A percentile compares a stretch with the other conserved stretches of the same genome.
phyloP scores from a whole-genome alignment of 306 rosid species.

The Vicia sativa region DNA sequence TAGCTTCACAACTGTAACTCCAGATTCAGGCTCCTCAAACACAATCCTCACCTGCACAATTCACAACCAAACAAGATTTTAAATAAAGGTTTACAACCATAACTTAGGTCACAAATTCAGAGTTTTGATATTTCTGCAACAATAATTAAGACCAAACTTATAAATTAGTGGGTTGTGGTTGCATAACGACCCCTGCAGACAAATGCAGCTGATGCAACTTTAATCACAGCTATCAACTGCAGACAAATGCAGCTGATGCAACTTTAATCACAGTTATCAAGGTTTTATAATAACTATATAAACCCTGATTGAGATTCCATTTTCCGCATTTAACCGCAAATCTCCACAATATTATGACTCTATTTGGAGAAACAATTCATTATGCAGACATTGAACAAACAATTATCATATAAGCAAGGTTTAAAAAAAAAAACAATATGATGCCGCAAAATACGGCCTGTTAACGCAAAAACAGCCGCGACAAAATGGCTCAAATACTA shows the following conservation, averaged over 20 bases:
- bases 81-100: neutral
- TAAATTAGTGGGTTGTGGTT: neutral
- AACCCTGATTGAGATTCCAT: neutral
- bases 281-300: neutral
- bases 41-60: constrained; percentile 74
- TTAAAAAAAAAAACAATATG: too few species aligned
- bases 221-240: neutral
- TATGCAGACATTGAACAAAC: neutral
- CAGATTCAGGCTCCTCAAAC: constrained; percentile 83
- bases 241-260: neutral
- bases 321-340: neutral
- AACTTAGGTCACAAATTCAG: neutral
- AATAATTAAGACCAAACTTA: neutral
- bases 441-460: too few species aligned
- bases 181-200: neutral
- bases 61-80: neutral
- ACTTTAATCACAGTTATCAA: neutral
- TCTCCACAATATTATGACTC: neutral
- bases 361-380: neutral
- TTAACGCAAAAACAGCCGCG: too few species aligned
- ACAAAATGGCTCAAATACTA: too few species aligned
- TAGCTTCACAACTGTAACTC: constrained; percentile 71
- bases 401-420: neutral
- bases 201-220: neutral
- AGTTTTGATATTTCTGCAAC: neutral